Percentiles rank a stretch among this genome's conserved stretches.
phyloP scores from a whole-genome alignment of 1,284 basidiomycete genomes.

The Butyriboletus appendiculatus region DNA sequence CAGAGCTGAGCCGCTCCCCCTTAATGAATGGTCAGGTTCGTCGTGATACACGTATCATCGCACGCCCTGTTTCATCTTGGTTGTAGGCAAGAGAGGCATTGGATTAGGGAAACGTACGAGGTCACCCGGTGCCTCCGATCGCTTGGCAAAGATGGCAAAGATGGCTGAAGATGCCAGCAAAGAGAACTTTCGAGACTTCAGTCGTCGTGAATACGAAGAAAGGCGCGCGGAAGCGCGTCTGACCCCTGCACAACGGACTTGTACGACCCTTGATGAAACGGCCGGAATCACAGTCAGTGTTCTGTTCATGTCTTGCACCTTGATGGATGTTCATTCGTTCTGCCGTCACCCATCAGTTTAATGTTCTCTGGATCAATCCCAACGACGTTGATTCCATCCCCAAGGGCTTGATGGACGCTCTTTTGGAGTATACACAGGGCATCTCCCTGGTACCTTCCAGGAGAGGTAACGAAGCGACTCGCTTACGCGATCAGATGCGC shows the following conservation, averaged over 20 bases:
- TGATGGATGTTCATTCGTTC: slow-evolving; percentile 3
- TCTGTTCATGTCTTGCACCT: neutral
- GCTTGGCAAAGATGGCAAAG: slow-evolving; percentile 73
- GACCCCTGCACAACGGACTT: slow-evolving; percentile 69
- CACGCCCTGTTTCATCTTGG: slow-evolving; percentile 6
- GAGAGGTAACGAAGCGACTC: slow-evolving; percentile 43
- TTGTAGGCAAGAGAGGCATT: slow-evolving; percentile 73
- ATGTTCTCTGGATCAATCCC: slow-evolving; percentile 75
- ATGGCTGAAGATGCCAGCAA: slow-evolving; percentile 60
- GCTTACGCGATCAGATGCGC: slow-evolving; percentile 66
- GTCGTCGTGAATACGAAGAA: slow-evolving; percentile 71
- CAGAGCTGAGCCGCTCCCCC: slow-evolving; percentile 61
- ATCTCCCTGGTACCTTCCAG: slow-evolving; percentile 22
- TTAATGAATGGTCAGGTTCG: slow-evolving; percentile 78
- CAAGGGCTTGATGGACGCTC: slow-evolving; percentile 56
- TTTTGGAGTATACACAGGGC: slow-evolving; percentile 44
- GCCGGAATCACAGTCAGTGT: slow-evolving; percentile 58
- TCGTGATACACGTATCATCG: slow-evolving; percentile 10
- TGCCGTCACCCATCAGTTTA: slow-evolving; percentile 53
- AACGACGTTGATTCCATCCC: slow-evolving; percentile 65
- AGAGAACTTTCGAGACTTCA: slow-evolving; percentile 63
- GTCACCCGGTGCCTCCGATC: slow-evolving; percentile 61
- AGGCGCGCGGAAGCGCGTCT: slow-evolving; percentile 69
- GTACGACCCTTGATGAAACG: slow-evolving; percentile 69
- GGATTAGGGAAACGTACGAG: slow-evolving; percentile 70